Conservation (phyloP, 371 early-diverging fungal species). For the Thermomucor indicae-seudaticae region DNA sequence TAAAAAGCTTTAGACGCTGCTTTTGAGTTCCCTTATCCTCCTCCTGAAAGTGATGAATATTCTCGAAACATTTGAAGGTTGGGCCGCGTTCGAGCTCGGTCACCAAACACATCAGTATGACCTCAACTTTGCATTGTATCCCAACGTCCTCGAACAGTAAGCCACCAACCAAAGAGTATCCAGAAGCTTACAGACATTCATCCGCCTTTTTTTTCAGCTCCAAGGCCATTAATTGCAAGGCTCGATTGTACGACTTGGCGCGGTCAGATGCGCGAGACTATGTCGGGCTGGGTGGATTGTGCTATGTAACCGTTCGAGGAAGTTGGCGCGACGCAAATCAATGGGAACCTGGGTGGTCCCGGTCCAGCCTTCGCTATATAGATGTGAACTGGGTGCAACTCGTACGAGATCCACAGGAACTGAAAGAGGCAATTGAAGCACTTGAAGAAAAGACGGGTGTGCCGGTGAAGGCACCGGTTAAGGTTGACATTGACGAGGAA, state of each 20-base stretch:
- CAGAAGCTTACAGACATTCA: too few relatives aligned
- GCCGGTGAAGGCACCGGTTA: not conserved
- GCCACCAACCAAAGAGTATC: not conserved
- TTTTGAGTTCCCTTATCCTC: too few relatives aligned
- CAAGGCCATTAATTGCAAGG: not conserved
- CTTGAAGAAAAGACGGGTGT: not conserved
- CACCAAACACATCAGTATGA: conserved; percentile 1
- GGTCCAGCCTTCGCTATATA: not conserved
- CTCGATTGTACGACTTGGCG: not conserved
- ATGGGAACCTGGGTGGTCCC: not conserved
- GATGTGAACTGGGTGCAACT: not conserved
- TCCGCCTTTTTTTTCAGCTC: not conserved
- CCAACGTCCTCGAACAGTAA: not conserved
- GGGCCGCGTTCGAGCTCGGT: conserved; percentile 3
- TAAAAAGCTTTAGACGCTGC: too few relatives aligned
- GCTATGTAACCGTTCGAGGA: not conserved
- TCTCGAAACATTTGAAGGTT: conserved; percentile 1
- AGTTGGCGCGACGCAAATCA: not conserved
- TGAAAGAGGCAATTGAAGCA: too few relatives aligned
- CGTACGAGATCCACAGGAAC: too few relatives aligned
- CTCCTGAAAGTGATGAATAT: too few relatives aligned
- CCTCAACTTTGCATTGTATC: conserved; percentile 5
- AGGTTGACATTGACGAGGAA: not conserved
- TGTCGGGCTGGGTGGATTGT: not conserved
- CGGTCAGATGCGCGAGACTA: not conserved